phyloP scores from a whole-genome alignment of 1,139 yeast species.

The Diutina neorugosa region DNA sequence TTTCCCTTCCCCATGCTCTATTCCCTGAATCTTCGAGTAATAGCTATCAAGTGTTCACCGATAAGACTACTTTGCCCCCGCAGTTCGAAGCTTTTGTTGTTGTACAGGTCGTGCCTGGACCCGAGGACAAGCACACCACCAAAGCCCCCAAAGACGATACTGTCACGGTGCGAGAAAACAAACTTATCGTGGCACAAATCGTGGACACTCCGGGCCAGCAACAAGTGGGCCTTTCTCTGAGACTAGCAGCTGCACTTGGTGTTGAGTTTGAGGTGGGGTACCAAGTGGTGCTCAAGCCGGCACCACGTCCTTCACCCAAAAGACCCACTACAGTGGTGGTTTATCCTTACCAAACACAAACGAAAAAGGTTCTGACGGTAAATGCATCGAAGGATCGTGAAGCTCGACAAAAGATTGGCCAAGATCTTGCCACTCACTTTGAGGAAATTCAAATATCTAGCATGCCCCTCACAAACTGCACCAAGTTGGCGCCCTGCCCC shows the following conservation, averaged over 20 bases:
- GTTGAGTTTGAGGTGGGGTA: constrained; percentile 40
- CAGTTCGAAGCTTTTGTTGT: constrained; percentile 32
- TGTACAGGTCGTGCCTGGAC: constrained; percentile 48
- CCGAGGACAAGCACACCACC: constrained; percentile 18
- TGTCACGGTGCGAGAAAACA: constrained; percentile 19
- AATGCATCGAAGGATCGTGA: neutral
- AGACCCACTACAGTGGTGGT: constrained; percentile 32
- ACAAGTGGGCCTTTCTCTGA: constrained; percentile 43
- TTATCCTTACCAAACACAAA: constrained; percentile 44
- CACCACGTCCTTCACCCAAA: constrained; percentile 26
- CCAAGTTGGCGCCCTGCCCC: constrained; percentile 38
- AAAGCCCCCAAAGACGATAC: constrained; percentile 2
- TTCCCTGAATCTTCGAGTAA: constrained; percentile 11
- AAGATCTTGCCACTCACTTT: neutral
- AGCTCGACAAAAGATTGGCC: neutral
- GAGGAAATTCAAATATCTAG: neutral
- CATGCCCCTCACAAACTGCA: constrained; percentile 27
- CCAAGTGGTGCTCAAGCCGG: constrained; percentile 41
- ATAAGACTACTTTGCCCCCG: constrained; percentile 21
- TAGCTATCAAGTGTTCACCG: constrained; percentile 34
- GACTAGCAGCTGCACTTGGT: constrained; percentile 49
- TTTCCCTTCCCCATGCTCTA: constrained; percentile 40
- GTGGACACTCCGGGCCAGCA: constrained; percentile 19
- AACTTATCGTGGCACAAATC: constrained; percentile 42
- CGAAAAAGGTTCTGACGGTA: constrained; percentile 14